Evolutionary conservation across 305 asterid species (phyloP), one percentile per base, ranked within the genome.

Genomic region (Solanum hybrid): DNA sequence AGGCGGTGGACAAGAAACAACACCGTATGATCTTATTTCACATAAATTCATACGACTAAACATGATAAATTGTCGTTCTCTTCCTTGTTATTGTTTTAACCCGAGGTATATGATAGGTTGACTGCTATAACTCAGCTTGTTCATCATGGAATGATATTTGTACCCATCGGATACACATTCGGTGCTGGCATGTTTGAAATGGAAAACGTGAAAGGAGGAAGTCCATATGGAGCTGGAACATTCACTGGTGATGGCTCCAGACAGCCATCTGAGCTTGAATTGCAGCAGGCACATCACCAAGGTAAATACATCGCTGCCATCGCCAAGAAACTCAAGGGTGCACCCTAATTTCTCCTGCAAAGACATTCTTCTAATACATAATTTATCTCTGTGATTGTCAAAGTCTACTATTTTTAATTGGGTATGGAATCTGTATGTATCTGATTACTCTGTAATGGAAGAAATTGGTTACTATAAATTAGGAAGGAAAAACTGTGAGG

Each of bases 1-100:
- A 93, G 98, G 99, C 5, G 98, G 99, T 20, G 98, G 99, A 31
- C 98, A 96, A 88, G 99, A 96, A 93, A 96, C 99, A 68, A 96
- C 99, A 20, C 94, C 99, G 98, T 96, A 92, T 90, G 92, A 93
- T 89, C 70, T 79, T 45, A 15, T 79, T 82, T 76, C 26, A 36
- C 89, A 38, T 38, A 70, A 65, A 82, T 70, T 2, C 12, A 57
- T 84, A 84, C 0, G 7, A 39, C 82, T 38, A 34, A 14, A 51
- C 13, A 22, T 81, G 89, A 73, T 38, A 78, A 65, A 38, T 68
- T 22, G 5, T 22, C 17, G 0, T 79, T 38, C 13, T 39, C 24
- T 84, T 39, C 36, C 39, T 12, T 86, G 22, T 5, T 38, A 78
- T 32, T n/a, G 33, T 82, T 15, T 82, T 82, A 82, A 82, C 87